Evolutionary conservation across 2,329 filamentous ascomycete species (phyloP).

Genomic region (Aspergillus ruber): DNA sequence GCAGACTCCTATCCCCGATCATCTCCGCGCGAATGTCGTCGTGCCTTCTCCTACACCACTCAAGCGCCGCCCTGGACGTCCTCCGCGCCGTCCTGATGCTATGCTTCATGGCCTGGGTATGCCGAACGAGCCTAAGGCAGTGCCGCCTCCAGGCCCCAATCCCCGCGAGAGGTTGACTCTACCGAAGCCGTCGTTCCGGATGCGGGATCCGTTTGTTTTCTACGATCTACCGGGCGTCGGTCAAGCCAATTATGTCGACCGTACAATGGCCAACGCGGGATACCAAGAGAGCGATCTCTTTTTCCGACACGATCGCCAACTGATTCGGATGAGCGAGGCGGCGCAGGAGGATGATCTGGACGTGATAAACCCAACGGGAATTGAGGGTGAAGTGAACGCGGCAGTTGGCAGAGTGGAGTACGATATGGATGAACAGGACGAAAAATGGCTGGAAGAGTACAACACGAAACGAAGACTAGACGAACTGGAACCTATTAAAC

Average conservation of each 20-base stretch:
- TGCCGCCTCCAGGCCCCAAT: slow-evolving; percentile 45
- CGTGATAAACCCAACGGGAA: slow-evolving; percentile 46
- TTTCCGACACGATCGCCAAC: slow-evolving; percentile 64
- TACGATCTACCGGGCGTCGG: slow-evolving; percentile 76
- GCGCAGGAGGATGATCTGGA: slow-evolving; percentile 60
- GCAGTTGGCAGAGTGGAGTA: slow-evolving; percentile 84
- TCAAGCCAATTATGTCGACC: slow-evolving; percentile 86
- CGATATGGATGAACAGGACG: slow-evolving; percentile 99
- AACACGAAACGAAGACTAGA: slow-evolving; percentile 70
- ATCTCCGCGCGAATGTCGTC: slow-evolving; percentile 35
- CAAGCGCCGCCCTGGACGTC: slow-evolving; percentile 58
- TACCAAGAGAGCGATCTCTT: slow-evolving; percentile 95
- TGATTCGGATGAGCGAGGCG: slow-evolving; percentile 59
- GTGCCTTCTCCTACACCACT: slow-evolving; percentile 35
- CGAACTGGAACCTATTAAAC: slow-evolving; percentile 75
- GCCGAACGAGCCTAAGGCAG: slow-evolving; percentile 49
- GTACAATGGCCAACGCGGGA: slow-evolving; percentile 90
- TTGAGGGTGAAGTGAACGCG: slow-evolving; percentile 54
- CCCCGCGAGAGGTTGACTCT: slow-evolving; percentile 44
- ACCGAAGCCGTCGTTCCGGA: slow-evolving; percentile 43
- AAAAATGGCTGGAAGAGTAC: slow-evolving; percentile 84
- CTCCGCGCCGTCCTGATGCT: slow-evolving; percentile 56
- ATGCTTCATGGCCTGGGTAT: slow-evolving; percentile 56
- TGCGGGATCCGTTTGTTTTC: slow-evolving; percentile 42
- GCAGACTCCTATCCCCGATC: slow-evolving; percentile 35